Evolutionary conservation across 306 rosid genomes (phyloP).

Genomic region (Mimosa bimucronata): DNA sequence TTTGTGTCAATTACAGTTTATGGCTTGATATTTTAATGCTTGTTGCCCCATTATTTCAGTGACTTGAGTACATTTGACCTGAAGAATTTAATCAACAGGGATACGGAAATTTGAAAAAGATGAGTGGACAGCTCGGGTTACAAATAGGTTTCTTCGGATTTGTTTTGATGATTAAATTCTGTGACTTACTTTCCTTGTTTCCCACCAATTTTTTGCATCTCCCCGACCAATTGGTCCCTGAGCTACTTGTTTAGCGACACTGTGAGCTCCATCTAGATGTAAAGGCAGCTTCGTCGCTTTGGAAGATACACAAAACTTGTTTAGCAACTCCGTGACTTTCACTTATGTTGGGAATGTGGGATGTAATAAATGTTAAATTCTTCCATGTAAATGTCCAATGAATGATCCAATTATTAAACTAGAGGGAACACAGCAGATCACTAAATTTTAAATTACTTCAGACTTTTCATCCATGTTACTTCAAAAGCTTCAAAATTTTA

Average conservation of each 20-base stretch:
- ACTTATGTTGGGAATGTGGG: background rate
- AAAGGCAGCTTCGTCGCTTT: too few relatives aligned
- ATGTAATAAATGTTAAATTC: background rate
- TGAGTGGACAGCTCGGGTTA: background rate
- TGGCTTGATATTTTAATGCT: background rate
- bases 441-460: too few relatives aligned
- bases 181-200: background rate
- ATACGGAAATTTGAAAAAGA: slow-evolving; percentile 2
- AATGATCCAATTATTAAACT: background rate
- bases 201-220: background rate
- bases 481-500: background rate
- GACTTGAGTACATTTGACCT: slow-evolving; percentile 8
- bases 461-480: background rate
- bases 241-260: too few relatives aligned
- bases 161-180: background rate
- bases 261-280: too few relatives aligned
- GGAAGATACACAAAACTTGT: background rate
- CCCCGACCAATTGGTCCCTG: too few relatives aligned
- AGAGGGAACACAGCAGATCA: background rate
- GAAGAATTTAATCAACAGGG: slow-evolving; percentile 22
- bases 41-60: background rate
- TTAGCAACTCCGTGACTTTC: background rate
- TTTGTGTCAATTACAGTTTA: background rate
- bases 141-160: slow-evolving; percentile 7
- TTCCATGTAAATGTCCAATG: background rate